These are phyloP conservation scores for Powellomyces hirtus DNA, from an alignment of 192 early-diverging fungal species.

Conservation along the genomic window DNA sequence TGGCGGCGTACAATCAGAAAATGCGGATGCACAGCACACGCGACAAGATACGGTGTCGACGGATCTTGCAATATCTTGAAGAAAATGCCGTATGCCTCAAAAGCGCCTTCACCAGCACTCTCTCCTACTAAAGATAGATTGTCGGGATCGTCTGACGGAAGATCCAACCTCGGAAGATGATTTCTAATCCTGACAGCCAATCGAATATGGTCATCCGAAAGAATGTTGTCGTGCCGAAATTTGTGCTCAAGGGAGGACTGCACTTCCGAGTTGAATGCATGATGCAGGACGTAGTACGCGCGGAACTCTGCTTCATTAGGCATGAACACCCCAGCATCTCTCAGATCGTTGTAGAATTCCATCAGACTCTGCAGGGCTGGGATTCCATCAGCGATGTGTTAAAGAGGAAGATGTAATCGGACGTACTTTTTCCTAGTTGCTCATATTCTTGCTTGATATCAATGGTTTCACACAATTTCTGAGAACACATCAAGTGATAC, in stretches of 20 bases:
- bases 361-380: constrained; percentile 77
- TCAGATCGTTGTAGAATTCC: constrained; percentile 83
- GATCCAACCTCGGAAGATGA: constrained; percentile 46
- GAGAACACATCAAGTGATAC: constrained; percentile 78
- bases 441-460: constrained; percentile 83
- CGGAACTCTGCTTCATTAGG: constrained; percentile 89
- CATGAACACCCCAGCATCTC: constrained; percentile 45
- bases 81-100: constrained; percentile 67
- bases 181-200: constrained; percentile 67
- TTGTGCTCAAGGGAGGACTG: constrained; percentile 59
- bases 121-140: constrained; percentile 27
- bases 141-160: constrained; percentile 40
- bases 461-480: constrained; percentile 69
- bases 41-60: constrained; percentile 68
- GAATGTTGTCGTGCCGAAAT: constrained; percentile 57
- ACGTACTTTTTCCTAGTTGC: constrained; percentile 81
- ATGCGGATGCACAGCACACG: constrained; percentile 72
- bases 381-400: neutral
- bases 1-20: constrained; percentile 73
- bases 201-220: constrained; percentile 59
- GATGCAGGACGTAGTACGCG: constrained; percentile 80
- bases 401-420: neutral
- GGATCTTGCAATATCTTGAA: constrained; percentile 66
- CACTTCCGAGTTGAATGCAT: constrained; percentile 71
- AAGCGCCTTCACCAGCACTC: constrained; percentile 25